These are phyloP conservation scores for Berberis thunbergii DNA, from an alignment of 164 flowering plant species.

Conservation along the genomic window DNA sequence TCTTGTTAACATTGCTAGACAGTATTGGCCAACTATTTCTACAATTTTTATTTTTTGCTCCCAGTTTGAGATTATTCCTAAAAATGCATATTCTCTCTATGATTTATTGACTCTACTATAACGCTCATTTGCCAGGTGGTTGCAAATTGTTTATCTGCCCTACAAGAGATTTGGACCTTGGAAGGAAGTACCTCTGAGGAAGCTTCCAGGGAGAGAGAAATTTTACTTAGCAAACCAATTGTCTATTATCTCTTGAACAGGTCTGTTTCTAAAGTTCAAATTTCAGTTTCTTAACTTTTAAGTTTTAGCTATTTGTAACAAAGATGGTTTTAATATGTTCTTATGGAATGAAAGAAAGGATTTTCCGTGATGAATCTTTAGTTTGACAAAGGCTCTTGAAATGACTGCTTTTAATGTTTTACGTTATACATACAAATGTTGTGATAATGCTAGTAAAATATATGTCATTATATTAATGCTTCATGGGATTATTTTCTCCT, in stretches of 20 bases:
- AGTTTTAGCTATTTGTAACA: too few species aligned
- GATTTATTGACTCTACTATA: not conserved
- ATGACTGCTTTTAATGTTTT: too few species aligned
- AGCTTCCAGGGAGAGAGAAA: slow-evolving; percentile 78
- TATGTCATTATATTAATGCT: not conserved
- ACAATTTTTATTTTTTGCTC: too few species aligned
- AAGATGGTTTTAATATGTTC: too few species aligned
- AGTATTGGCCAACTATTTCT: too few species aligned
- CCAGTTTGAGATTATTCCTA: not conserved
- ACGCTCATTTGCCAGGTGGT: slow-evolving; percentile 51
- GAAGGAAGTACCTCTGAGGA: slow-evolving; percentile 86
- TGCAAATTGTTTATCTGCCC: slow-evolving; percentile 80
- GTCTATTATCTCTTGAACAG: slow-evolving; percentile 76
- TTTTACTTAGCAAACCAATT: slow-evolving; percentile 77
- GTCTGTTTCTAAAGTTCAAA: slow-evolving; percentile 24
- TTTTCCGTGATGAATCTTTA: too few species aligned
- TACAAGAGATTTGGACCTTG: slow-evolving; percentile 90
- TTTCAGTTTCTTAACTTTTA: too few species aligned
- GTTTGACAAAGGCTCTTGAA: too few species aligned
- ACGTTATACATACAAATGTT: not conserved
- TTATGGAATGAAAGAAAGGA: too few species aligned
- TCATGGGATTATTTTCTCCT: not conserved
- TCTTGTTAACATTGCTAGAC: too few species aligned
- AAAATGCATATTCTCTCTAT: not conserved
- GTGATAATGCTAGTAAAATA: not conserved